phyloP scores from a whole-genome alignment of 2,329 filamentous ascomycete genomes.

The Monosporascus sp. region DNA sequence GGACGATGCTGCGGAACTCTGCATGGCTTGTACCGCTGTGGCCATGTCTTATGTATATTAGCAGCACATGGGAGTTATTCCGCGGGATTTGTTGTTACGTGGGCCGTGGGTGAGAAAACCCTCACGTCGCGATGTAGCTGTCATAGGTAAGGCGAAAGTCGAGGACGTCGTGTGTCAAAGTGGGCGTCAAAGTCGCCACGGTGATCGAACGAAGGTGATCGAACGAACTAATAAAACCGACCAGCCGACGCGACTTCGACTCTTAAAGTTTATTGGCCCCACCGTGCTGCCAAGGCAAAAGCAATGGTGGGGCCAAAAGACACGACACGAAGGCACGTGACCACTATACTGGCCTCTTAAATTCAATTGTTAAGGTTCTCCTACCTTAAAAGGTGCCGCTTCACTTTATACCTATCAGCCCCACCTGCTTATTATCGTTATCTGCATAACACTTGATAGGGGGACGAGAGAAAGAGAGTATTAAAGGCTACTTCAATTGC shows the following conservation, averaged over 20 bases:
- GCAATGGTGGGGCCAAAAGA: background rate
- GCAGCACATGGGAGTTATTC: background rate
- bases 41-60: constrained; percentile 10
- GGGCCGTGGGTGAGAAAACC: too few relatives aligned
- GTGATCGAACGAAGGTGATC: background rate
- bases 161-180: background rate
- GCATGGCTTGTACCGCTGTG: constrained; percentile 14
- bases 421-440: too few relatives aligned
- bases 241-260: background rate
- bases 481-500: too few relatives aligned
- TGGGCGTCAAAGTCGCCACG: background rate
- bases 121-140: background rate
- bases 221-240: background rate
- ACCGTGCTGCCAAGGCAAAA: background rate
- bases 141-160: background rate
- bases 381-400: too few relatives aligned
- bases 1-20: constrained; percentile 15
- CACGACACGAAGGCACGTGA: background rate
- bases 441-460: too few relatives aligned
- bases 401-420: too few relatives aligned
- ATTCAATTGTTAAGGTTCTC: background rate
- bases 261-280: background rate
- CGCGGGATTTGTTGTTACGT: background rate
- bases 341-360: too few relatives aligned
- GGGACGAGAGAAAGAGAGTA: too few relatives aligned